Evolutionary conservation across 2,329 filamentous ascomycete species (phyloP).

Genomic region (Colletotrichum cereale): DNA sequence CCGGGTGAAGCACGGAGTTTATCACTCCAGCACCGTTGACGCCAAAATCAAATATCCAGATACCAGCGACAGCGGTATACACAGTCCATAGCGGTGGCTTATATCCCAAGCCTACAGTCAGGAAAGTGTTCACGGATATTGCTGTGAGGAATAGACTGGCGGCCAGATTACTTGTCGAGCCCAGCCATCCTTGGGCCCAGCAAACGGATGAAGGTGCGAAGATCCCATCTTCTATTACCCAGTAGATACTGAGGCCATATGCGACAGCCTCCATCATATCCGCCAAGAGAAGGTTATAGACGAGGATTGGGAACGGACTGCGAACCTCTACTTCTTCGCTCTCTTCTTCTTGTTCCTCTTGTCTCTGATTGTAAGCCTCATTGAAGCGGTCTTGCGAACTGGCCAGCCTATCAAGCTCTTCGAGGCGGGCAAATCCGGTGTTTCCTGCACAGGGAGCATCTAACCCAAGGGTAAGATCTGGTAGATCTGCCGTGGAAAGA

Average conservation of each 20-base stretch:
- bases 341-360: neutral
- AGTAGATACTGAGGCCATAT: conserved; percentile 67
- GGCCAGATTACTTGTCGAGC: conserved; percentile 68
- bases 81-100: conserved; percentile 60
- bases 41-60: conserved; percentile 60
- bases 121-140: conserved; percentile 70
- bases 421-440: conserved; percentile 12
- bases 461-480: conserved; percentile 17
- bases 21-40: conserved; percentile 25
- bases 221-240: conserved; percentile 61
- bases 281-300: conserved; percentile 70
- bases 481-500: neutral
- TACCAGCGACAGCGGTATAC: conserved; percentile 53
- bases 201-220: conserved; percentile 62
- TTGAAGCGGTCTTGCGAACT: neutral
- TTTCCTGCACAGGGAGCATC: conserved; percentile 7
- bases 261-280: conserved; percentile 69
- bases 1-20: neutral
- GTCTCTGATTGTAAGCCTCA: neutral
- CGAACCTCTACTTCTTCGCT: neutral
- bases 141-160: conserved; percentile 68
- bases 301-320: conserved; percentile 71
- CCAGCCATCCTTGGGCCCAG: conserved; percentile 67
- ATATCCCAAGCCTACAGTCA: conserved; percentile 63
- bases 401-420: conserved; percentile 27